Evolutionary conservation across 371 early-diverging fungal species (phyloP).

Genomic region (Thermomucor indicae-seudaticae): DNA sequence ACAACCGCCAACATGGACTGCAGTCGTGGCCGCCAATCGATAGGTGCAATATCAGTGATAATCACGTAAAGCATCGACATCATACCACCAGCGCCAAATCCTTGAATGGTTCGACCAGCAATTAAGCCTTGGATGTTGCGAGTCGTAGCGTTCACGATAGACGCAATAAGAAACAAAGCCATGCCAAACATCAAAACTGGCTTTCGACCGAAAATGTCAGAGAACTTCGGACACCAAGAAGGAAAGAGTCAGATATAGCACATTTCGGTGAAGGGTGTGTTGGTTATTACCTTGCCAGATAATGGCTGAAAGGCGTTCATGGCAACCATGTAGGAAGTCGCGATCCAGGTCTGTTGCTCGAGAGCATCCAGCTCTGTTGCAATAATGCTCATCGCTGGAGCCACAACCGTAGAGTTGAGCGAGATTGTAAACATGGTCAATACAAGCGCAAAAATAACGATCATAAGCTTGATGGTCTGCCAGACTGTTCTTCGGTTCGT

Average conservation of each 20-base stretch:
- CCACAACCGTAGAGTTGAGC: conserved; percentile 74
- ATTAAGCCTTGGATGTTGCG: conserved; percentile 57
- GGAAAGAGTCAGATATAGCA: background rate
- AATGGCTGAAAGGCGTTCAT: conserved; percentile 51
- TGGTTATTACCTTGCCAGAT: conserved; percentile 48
- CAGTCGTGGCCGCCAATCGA: conserved; percentile 64
- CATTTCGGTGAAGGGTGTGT: background rate
- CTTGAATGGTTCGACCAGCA: conserved; percentile 66
- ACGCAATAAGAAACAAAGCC: conserved; percentile 48
- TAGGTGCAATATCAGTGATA: conserved; percentile 68
- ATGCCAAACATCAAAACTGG: conserved; percentile 41
- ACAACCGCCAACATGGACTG: conserved; percentile 55
- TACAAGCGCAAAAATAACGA: conserved; percentile 20
- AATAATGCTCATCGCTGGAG: conserved; percentile 33
- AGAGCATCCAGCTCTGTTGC: conserved; percentile 14
- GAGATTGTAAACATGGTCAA: conserved; percentile 71
- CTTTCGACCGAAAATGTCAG: conserved; percentile 40
- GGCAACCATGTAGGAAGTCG: conserved; percentile 47
- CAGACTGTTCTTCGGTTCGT: background rate
- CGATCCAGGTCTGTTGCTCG: conserved; percentile 14
- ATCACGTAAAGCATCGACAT: conserved; percentile 69
- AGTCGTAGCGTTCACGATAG: conserved; percentile 50
- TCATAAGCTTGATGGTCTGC: background rate
- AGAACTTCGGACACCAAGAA: conserved; percentile 4
- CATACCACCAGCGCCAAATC: conserved; percentile 70